phyloP scores from a whole-genome alignment of 1,284 basidiomycete genomes.

The Pseudozyma thailandica region DNA sequence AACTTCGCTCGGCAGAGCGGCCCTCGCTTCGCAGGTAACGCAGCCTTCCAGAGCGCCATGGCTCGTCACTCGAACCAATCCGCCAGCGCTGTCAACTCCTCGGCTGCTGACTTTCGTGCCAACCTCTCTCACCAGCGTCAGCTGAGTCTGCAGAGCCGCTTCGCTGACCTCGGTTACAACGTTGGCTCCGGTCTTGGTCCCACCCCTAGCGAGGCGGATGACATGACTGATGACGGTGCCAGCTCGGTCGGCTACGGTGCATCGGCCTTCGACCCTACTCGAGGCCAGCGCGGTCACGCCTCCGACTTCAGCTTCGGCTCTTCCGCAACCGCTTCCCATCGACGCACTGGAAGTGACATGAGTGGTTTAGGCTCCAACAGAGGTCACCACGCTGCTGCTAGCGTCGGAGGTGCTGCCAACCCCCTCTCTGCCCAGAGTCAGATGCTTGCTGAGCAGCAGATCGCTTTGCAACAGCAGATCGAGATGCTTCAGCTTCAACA shows the following conservation, averaged over 20 bases:
- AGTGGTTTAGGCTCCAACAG: slow-evolving; percentile 41
- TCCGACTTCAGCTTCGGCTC: slow-evolving; percentile 38
- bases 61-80: slow-evolving; percentile 51
- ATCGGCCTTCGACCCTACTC: slow-evolving; percentile 56
- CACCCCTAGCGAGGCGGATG: slow-evolving; percentile 42
- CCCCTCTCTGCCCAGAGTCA: slow-evolving; percentile 72
- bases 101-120: slow-evolving; percentile 31
- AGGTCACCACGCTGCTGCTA: slow-evolving; percentile 70
- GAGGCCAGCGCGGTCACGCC: slow-evolving; percentile 36
- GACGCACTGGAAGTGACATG: slow-evolving; percentile 59
- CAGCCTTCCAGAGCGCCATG: slow-evolving; percentile 60
- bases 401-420: slow-evolving; percentile 80
- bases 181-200: slow-evolving; percentile 29
- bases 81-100: slow-evolving; percentile 16
- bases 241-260: slow-evolving; percentile 58
- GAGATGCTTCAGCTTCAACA: slow-evolving; percentile 69
- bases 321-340: slow-evolving; percentile 40
- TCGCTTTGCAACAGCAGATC: slow-evolving; percentile 70
- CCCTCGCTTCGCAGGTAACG: slow-evolving; percentile 61
- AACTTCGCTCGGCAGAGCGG: slow-evolving; percentile 41
- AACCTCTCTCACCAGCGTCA: slow-evolving; percentile 53
- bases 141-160: slow-evolving; percentile 54
- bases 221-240: slow-evolving; percentile 55
- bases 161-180: slow-evolving; percentile 60
- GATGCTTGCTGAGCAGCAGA: slow-evolving; percentile 70